Conservation (phyloP, 1,284 basidiomycete genomes). For the Sphagnurus paluster region DNA sequence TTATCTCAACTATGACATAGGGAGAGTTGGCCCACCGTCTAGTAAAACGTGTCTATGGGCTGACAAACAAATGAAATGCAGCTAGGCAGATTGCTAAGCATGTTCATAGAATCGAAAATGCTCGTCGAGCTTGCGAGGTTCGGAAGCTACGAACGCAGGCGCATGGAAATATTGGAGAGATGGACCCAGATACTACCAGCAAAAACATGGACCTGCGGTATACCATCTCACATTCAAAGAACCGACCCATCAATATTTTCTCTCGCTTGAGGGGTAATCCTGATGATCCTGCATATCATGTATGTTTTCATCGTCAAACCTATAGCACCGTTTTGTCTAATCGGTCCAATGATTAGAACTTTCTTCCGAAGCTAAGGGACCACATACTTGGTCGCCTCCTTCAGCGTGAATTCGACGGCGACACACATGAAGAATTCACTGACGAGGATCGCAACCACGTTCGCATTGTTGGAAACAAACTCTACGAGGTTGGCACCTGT, state of each 20-base stretch:
- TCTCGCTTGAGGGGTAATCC: slow-evolving; percentile 9
- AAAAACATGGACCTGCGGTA: neutral
- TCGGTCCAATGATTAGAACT: slow-evolving; percentile 18
- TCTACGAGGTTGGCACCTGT: slow-evolving; percentile 16
- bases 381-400: slow-evolving; percentile 20
- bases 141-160: too few species aligned
- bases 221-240: slow-evolving; percentile 19
- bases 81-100: slow-evolving; percentile 22
- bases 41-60: slow-evolving; percentile 25
- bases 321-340: neutral
- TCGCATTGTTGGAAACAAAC: slow-evolving; percentile 9
- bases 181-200: neutral
- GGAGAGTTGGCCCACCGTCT: slow-evolving; percentile 30
- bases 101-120: neutral
- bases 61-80: slow-evolving; percentile 27
- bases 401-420: slow-evolving; percentile 11
- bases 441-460: slow-evolving; percentile 13
- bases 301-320: slow-evolving; percentile 4
- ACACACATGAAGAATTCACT: slow-evolving; percentile 15
- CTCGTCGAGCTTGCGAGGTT: too few species aligned
- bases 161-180: too few species aligned
- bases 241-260: slow-evolving; percentile 13
- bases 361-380: slow-evolving; percentile 15
- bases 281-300: slow-evolving; percentile 20
- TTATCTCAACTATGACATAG: slow-evolving; percentile 15